These are phyloP conservation scores for Acephala macrosclerotiorum DNA, from an alignment of 2,329 filamentous ascomycete species.

Conservation along the genomic window DNA sequence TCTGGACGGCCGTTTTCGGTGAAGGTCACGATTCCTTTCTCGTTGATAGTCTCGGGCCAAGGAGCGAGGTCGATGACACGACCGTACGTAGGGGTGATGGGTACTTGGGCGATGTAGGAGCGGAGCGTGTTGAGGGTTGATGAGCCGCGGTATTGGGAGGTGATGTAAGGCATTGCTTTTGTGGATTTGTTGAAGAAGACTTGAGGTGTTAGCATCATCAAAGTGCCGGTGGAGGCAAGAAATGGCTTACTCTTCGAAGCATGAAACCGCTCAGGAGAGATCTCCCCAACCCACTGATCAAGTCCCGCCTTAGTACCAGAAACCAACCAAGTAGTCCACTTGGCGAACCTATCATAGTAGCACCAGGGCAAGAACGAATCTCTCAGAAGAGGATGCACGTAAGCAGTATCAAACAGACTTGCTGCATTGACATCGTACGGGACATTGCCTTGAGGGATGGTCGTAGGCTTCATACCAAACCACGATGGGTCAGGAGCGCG, in stretches of 20 bases:
- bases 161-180: slow-evolving; percentile 53
- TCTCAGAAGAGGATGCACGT: slow-evolving; percentile 55
- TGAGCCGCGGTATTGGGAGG: slow-evolving; percentile 45
- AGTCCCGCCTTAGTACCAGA: slow-evolving; percentile 26
- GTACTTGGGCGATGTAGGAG: slow-evolving; percentile 48
- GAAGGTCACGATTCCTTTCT: slow-evolving; percentile 49
- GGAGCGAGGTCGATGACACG: slow-evolving; percentile 52
- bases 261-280: slow-evolving; percentile 26
- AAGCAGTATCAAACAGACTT: slow-evolving; percentile 59
- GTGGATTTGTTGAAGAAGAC: slow-evolving; percentile 20
- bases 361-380: slow-evolving; percentile 52
- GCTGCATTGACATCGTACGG: slow-evolving; percentile 56
- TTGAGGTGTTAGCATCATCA: background rate
- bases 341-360: slow-evolving; percentile 53
- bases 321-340: slow-evolving; percentile 37
- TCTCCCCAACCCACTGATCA: slow-evolving; percentile 31
- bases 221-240: background rate
- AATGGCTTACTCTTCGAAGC: slow-evolving; percentile 18
- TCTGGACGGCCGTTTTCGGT: slow-evolving; percentile 41
- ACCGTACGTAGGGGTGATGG: slow-evolving; percentile 48
- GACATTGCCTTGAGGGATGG: slow-evolving; percentile 40
- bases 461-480: slow-evolving; percentile 22
- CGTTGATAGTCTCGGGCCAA: slow-evolving; percentile 51
- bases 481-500: slow-evolving; percentile 24
- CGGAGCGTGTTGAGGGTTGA: slow-evolving; percentile 48